Conservation (phyloP, 225 moss, liverwort and hornwort genomes). For the Antitrichia curtipendula region DNA sequence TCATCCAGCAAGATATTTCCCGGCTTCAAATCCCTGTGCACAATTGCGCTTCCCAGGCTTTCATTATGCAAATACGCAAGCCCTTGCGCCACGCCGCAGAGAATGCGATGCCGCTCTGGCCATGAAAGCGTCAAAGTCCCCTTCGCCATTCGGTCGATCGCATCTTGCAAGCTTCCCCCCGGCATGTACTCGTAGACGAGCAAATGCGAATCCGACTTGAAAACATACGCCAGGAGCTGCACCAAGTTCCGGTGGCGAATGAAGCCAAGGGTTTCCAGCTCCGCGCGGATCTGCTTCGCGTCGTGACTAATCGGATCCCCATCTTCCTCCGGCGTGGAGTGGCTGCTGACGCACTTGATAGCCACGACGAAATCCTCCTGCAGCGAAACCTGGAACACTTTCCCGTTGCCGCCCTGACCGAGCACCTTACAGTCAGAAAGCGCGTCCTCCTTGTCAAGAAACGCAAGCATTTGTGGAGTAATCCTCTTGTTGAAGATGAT, state of each 20-base stretch:
- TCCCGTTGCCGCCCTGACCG: conserved; percentile 63
- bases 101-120: conserved; percentile 64
- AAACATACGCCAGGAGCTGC: conserved; percentile 51
- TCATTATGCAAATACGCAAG: conserved; percentile 64
- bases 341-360: conserved; percentile 44
- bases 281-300: conserved; percentile 64
- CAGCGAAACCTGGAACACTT: conserved; percentile 49
- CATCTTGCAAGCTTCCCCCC: conserved; percentile 51
- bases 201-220: conserved; percentile 45
- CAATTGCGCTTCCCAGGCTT: conserved; percentile 47
- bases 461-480: conserved; percentile 53
- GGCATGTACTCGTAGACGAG: conserved; percentile 65
- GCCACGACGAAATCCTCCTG: conserved; percentile 49
- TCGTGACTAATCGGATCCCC: background rate
- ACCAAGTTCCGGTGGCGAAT: conserved; percentile 75
- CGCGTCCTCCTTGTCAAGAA: conserved; percentile 60
- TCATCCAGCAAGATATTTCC: conserved; percentile 63
- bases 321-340: background rate
- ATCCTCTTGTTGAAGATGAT: conserved; percentile 72
- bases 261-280: conserved; percentile 74
- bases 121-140: conserved; percentile 48
- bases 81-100: conserved; percentile 56
- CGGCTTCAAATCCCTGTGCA: conserved; percentile 80
- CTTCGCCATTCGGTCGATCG: conserved; percentile 10
- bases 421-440: conserved; percentile 8